Evolutionary conservation across 768 basidiomycete genomes (phyloP), one percentile per base, ranked within the genome.

Genomic region (Arthromyces matolae): DNA sequence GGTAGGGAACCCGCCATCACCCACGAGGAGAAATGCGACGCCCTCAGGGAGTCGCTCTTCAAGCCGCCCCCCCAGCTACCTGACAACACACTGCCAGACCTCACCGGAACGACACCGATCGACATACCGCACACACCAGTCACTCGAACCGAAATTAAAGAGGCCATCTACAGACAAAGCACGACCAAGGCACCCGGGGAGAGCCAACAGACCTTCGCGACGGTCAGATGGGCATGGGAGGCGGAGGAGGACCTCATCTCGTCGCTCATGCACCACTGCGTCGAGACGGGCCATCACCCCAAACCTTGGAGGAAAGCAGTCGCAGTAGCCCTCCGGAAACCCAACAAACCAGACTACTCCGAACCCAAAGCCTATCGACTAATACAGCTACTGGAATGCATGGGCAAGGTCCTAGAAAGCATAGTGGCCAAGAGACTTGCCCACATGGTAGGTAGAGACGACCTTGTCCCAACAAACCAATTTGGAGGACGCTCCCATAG

Each of bases 291-390:
- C 16, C n/a, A 37, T 20, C 35, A 37, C n/a, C 35, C 61, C 4
- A 44, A 49, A 24, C 16, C 38, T 23, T 70, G 62, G 61, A 16
- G 52, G 5, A 53, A 53, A n/a, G 58, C 66, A 6, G 58, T 64
- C 2, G 63, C 64, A 3, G 61, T 69, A 0, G 63, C 63, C 1
- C 54, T 72, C 0, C 44, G 53, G 5, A 73, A 73, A 59, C 65
- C 65, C 0, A 54, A 60, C 23, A 73, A 73, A 46, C 59, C 62
- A 0, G 62, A 70, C 55, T 70, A 71, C 54, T 60, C 64, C 0
- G 56, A 63, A 40, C 64, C 67, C 0, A 38, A 60, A 7, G 62
- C 71, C 1, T 72, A 71, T 54, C 41, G 62, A 0, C 64, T 64
- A 0, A 71, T 71, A 22, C 59, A 57, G 9, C 62, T 70, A 9